Evolutionary conservation across 306 rosid species (phyloP).

Genomic region (Spatholobus suberectus): DNA sequence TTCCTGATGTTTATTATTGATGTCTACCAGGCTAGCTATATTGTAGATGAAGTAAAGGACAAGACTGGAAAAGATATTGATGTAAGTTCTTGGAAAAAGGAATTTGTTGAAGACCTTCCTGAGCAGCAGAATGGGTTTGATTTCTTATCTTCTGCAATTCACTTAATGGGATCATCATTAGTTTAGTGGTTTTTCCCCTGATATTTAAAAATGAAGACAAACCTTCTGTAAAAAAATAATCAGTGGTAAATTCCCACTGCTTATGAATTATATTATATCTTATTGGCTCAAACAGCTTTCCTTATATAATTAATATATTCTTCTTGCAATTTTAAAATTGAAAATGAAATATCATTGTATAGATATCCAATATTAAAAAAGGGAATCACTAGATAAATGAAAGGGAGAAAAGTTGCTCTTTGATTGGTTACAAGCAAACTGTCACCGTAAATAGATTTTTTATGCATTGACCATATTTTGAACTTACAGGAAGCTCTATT

Average conservation of each 20-base stretch:
- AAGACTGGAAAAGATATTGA: conserved; percentile 78
- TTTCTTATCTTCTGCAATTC: conserved; percentile 23
- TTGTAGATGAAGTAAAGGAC: conserved; percentile 91
- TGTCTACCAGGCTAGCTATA: conserved; percentile 75
- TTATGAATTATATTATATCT: neutral
- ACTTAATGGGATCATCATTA: neutral
- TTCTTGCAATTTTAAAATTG: neutral
- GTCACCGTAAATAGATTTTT: neutral
- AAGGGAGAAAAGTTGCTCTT: neutral
- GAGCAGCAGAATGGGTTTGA: conserved; percentile 87
- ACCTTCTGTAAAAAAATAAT: conserved; percentile 3
- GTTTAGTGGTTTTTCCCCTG: neutral
- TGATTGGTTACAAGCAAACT: neutral
- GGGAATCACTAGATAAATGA: neutral
- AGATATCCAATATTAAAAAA: conserved; percentile 3
- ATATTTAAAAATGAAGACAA: conserved; percentile 13
- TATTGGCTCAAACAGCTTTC: conserved; percentile 7
- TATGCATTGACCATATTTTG: neutral
- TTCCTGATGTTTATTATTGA: conserved; percentile 40
- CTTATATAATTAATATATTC: neutral
- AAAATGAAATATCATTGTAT: conserved; percentile 5
- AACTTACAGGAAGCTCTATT: conserved; percentile 7
- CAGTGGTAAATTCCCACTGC: neutral
- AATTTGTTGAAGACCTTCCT: conserved; percentile 90
- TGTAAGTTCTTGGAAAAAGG: conserved; percentile 76